A percentile compares a stretch with the other conserved stretches of the same genome.
These are phyloP conservation scores for Lactifluus hygrophoroides DNA, from an alignment of 768 basidiomycete genomes.

Conservation along the genomic window DNA sequence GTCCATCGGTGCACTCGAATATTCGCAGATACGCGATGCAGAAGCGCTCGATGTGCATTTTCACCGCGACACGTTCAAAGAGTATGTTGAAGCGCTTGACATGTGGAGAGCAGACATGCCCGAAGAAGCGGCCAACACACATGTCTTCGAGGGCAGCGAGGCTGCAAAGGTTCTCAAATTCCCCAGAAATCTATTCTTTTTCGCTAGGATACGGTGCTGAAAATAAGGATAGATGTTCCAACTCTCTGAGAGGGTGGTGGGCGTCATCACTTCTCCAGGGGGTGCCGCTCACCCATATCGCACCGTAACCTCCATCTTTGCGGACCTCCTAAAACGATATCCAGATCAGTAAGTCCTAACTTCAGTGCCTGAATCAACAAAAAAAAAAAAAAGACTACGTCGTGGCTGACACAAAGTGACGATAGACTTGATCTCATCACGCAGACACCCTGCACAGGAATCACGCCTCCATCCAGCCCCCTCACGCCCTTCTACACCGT, in stretches of 20 bases:
- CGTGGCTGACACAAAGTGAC: neutral
- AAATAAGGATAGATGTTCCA: slow-evolving; percentile 37
- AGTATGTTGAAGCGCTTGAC: slow-evolving; percentile 36
- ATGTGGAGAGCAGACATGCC: slow-evolving; percentile 45
- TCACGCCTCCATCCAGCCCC: slow-evolving; percentile 28
- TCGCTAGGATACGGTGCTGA: neutral
- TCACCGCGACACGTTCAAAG: slow-evolving; percentile 32
- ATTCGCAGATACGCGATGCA: slow-evolving; percentile 50
- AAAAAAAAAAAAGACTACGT: no score
- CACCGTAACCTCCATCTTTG: slow-evolving; percentile 51
- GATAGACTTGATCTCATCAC: slow-evolving; percentile 51
- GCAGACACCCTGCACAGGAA: slow-evolving; percentile 52
- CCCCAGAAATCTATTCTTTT: neutral
- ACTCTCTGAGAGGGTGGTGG: slow-evolving; percentile 37
- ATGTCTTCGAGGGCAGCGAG: slow-evolving; percentile 27
- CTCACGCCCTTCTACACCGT: slow-evolving; percentile 38
- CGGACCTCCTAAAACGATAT: slow-evolving; percentile 43
- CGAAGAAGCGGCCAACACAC: slow-evolving; percentile 31
- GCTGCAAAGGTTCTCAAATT: slow-evolving; percentile 27
- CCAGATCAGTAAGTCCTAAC: slow-evolving; percentile 34
- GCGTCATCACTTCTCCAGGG: slow-evolving; percentile 44
- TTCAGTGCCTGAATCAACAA: no score
- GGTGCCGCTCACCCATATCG: slow-evolving; percentile 67
- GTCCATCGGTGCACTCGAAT: slow-evolving; percentile 43
- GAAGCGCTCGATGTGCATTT: slow-evolving; percentile 52